phyloP scores from a whole-genome alignment of 2,329 filamentous ascomycete species.

The Colletotrichum lindemuthianum region DNA sequence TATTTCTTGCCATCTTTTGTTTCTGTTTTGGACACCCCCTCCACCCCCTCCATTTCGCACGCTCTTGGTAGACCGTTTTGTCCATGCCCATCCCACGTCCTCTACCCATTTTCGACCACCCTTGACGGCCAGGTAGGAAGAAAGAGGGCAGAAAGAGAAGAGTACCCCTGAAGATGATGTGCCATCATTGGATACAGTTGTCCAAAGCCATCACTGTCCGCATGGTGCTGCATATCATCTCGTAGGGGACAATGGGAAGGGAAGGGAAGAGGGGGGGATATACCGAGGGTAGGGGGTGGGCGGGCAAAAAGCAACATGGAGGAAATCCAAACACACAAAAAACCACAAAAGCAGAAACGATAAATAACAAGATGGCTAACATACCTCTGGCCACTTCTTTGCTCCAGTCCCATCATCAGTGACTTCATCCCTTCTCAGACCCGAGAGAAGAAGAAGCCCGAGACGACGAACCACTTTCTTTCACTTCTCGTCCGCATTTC shows the following conservation, averaged over 20 bases:
- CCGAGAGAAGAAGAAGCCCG: conserved; percentile 22
- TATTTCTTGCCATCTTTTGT: conserved; percentile 5
- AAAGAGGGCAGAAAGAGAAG: conserved; percentile 3
- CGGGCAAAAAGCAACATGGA: conserved; percentile 2
- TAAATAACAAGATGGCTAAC: conserved; percentile 36
- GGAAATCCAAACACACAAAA: not conserved
- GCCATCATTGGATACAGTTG: conserved; percentile 31
- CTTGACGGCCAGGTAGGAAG: conserved; percentile 13
- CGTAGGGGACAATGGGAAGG: conserved; percentile 19
- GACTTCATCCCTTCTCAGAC: conserved; percentile 24
- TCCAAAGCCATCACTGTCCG: conserved; percentile 26
- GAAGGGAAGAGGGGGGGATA: conserved; percentile 13
- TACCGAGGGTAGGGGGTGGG: not conserved
- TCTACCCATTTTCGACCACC: conserved; percentile 13
- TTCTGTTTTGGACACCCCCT: conserved; percentile 3
- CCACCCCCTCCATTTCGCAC: conserved; percentile 12
- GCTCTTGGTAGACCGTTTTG: not conserved
- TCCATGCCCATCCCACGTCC: conserved; percentile 24
- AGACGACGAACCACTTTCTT: conserved; percentile 26
- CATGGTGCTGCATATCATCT: conserved; percentile 35
- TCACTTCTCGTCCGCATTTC: conserved; percentile 23
- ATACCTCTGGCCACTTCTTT: conserved; percentile 21
- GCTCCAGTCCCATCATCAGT: conserved; percentile 25
- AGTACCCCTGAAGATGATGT: conserved; percentile 25
- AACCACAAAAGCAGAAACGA: conserved; percentile 1